phyloP scores from a whole-genome alignment of 2,329 filamentous ascomycete species.

The Tolypocladium ophioglossoides region DNA sequence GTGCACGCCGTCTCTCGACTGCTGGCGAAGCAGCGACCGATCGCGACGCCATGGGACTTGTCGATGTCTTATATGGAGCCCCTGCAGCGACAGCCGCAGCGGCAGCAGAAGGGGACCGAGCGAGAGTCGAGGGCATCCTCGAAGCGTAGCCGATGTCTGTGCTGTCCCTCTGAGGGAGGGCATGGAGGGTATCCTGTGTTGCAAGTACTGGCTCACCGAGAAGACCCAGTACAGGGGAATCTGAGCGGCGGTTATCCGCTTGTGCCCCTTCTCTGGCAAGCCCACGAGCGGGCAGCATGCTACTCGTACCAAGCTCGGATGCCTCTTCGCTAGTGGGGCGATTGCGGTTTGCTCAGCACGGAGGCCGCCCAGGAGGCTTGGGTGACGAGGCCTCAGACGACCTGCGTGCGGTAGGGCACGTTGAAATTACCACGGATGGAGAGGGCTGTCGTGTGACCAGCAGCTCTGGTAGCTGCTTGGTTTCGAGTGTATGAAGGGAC shows the following conservation, averaged over 20 bases:
- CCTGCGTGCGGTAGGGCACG: background rate
- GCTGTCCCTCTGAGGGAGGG: background rate
- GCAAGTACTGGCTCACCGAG: constrained; percentile 1
- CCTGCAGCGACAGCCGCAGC: background rate
- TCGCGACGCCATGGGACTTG: background rate
- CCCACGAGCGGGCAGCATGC: background rate
- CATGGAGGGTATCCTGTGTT: background rate
- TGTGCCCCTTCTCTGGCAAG: background rate
- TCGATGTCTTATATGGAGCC: background rate
- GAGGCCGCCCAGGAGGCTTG: background rate
- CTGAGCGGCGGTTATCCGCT: background rate
- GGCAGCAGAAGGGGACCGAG: background rate
- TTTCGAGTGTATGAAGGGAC: constrained; percentile 1
- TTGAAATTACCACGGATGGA: background rate
- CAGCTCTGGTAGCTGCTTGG: background rate
- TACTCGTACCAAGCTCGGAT: background rate
- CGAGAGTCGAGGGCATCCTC: background rate
- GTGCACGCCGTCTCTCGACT: background rate
- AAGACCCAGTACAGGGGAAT: background rate
- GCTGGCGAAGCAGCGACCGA: background rate
- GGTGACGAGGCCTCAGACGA: background rate
- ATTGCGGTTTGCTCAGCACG: background rate
- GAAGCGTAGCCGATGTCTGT: background rate
- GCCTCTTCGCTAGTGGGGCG: background rate
- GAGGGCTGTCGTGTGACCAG: background rate